Percentiles rank a stretch among this genome's conserved stretches.
These are phyloP conservation scores for Chlamydomonas incerta DNA, from an alignment of 139 green algal genomes.

Conservation along the genomic window DNA sequence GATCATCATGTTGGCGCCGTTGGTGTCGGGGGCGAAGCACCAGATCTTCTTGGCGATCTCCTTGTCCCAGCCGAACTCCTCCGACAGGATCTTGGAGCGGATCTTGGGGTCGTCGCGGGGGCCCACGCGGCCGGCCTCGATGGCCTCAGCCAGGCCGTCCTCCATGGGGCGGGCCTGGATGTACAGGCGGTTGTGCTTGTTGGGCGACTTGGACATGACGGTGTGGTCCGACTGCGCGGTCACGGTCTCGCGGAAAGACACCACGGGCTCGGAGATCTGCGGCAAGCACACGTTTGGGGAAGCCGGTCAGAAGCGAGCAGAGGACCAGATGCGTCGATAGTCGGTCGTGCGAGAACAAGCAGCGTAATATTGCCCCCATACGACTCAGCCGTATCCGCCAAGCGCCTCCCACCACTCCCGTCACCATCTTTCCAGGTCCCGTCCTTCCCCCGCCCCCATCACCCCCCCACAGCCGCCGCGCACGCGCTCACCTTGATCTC, in stretches of 20 bases:
- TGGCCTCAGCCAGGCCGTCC: constrained; percentile 97
- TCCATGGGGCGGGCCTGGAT: constrained; percentile 95
- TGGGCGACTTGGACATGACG: constrained; percentile 99
- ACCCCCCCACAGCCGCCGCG: too few relatives aligned
- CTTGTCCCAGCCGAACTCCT: constrained; percentile 99
- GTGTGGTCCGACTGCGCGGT: constrained; percentile 85
- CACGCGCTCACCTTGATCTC: constrained; percentile 77
- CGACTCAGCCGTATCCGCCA: too few relatives aligned
- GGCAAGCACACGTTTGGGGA: too few relatives aligned
- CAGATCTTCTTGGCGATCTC: constrained; percentile 99
- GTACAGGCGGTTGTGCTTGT: constrained; percentile 99
- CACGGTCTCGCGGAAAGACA: constrained; percentile 99
- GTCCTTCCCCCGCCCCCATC: too few relatives aligned
- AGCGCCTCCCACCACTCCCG: too few relatives aligned
- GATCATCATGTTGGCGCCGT: constrained; percentile 96
- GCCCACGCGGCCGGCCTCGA: constrained; percentile 96
- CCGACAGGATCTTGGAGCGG: constrained; percentile 90
- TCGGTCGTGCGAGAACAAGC: too few relatives aligned
- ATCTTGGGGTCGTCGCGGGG: constrained; percentile 94
- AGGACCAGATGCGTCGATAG: too few relatives aligned
- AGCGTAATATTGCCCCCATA: too few relatives aligned
- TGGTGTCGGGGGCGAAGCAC: constrained; percentile 99
- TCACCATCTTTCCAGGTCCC: too few relatives aligned
- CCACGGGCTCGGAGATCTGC: constrained; percentile 95
- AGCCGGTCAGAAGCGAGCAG: too few relatives aligned